phyloP scores from a whole-genome alignment of 2,329 filamentous ascomycete species.

The Mollisia scopiformis region DNA sequence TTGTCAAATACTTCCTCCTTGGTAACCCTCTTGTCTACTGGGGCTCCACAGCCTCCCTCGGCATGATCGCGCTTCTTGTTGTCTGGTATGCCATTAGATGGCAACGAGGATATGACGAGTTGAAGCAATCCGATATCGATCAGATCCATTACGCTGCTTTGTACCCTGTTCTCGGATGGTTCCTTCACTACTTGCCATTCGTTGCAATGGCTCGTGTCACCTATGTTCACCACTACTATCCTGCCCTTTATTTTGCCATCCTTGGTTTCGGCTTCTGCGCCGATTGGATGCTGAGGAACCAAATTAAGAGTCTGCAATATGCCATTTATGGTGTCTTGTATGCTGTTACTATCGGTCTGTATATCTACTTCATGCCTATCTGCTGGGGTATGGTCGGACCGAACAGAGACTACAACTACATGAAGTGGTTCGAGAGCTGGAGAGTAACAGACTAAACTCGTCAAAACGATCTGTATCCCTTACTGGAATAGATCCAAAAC shows the following conservation, averaged over 20 bases:
- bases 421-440: constrained; percentile 94
- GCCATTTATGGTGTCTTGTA: constrained; percentile 77
- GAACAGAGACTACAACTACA: constrained; percentile 82
- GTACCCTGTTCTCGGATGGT: constrained; percentile 92
- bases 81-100: constrained; percentile 89
- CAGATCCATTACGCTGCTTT: constrained; percentile 92
- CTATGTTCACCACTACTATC: constrained; percentile 99
- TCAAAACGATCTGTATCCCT: neutral
- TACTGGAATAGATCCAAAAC: neutral
- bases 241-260: constrained; percentile 96
- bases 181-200: constrained; percentile 95
- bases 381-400: constrained; percentile 94
- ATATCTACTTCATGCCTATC: constrained; percentile 88
- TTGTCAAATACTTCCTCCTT: constrained; percentile 97
- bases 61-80: constrained; percentile 71
- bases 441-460: constrained; percentile 41
- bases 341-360: constrained; percentile 74
- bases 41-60: constrained; percentile 83
- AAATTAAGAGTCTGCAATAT: constrained; percentile 66
- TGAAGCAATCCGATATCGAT: constrained; percentile 80
- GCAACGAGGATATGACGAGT: constrained; percentile 91
- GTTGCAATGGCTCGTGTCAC: constrained; percentile 98
- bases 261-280: constrained; percentile 84
- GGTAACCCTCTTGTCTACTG: constrained; percentile 97
- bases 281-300: constrained; percentile 77